Percentiles rank a stretch among this genome's conserved stretches.
phyloP scores from a whole-genome alignment of 139 green algal species.

The Ettlia oleoabundans region DNA sequence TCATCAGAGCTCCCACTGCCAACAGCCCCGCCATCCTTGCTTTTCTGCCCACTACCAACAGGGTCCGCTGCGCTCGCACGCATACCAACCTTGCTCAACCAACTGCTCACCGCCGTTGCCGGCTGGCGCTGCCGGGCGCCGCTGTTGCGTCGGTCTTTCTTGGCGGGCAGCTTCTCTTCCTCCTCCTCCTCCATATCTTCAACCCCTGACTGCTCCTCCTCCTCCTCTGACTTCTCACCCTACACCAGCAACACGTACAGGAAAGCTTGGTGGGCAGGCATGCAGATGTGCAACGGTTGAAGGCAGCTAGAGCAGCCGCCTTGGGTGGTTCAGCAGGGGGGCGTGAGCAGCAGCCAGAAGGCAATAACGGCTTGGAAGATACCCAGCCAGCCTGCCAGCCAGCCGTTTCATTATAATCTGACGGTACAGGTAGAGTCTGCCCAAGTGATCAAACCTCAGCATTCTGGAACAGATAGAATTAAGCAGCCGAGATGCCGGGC shows the following conservation, averaged over 20 bases:
- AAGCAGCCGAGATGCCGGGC: no score
- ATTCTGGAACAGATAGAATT: no score
- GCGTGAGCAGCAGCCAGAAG: no score
- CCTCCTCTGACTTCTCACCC: not conserved
- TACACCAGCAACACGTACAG: not conserved
- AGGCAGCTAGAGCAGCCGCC: not conserved
- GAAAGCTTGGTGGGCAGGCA: not conserved
- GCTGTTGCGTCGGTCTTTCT: not conserved
- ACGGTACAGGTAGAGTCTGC: no score
- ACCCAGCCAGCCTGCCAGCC: no score
- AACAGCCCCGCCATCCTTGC: no score
- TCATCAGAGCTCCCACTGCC: no score
- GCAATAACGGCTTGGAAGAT: no score
- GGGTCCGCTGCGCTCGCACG: not conserved
- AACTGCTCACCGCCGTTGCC: not conserved
- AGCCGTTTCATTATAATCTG: no score
- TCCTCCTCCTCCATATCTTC: not conserved
- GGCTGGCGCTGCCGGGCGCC: not conserved
- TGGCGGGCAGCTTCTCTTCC: constrained; percentile 1
- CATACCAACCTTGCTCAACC: not conserved
- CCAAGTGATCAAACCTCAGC: no score
- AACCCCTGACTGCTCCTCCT: not conserved
- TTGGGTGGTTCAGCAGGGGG: no score
- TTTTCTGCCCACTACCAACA: no score
- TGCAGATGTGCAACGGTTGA: not conserved